Conservation (phyloP, 768 basidiomycete genomes). For the Phallus indusiatus region DNA sequence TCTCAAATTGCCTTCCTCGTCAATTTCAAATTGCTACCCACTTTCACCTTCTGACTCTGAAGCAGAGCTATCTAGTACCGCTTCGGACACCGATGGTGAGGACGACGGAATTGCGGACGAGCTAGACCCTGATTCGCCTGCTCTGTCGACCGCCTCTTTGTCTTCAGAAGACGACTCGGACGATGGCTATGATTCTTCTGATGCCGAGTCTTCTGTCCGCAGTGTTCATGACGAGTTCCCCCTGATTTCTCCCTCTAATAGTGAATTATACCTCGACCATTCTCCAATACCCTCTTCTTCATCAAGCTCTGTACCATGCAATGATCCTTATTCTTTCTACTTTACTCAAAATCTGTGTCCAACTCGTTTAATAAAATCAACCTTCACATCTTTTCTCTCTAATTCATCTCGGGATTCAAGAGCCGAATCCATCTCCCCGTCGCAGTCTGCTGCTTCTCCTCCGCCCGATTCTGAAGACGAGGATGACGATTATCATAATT, state of each 20-base stretch:
- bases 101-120: neutral
- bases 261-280: neutral
- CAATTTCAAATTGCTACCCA: neutral
- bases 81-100: neutral
- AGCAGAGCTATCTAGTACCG: no score
- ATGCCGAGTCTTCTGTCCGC: neutral
- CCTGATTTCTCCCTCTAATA: neutral
- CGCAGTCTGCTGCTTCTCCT: slow-evolving; percentile 21
- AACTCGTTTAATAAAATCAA: neutral
- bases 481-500: slow-evolving; percentile 24
- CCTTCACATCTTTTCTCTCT: neutral
- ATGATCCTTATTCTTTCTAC: neutral
- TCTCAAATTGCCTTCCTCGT: neutral
- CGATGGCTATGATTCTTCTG: neutral
- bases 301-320: neutral
- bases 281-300: neutral
- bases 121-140: neutral
- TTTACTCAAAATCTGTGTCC: neutral
- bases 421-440: slow-evolving; percentile 21
- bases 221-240: neutral
- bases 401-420: slow-evolving; percentile 1
- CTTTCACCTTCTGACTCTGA: neutral
- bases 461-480: slow-evolving; percentile 9
- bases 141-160: neutral
- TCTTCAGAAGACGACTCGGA: neutral